Evolutionary conservation across 257 asterid genomes (phyloP), one percentile per base, ranked within the genome.

Genomic region (Solanum megistacrolobum): DNA sequence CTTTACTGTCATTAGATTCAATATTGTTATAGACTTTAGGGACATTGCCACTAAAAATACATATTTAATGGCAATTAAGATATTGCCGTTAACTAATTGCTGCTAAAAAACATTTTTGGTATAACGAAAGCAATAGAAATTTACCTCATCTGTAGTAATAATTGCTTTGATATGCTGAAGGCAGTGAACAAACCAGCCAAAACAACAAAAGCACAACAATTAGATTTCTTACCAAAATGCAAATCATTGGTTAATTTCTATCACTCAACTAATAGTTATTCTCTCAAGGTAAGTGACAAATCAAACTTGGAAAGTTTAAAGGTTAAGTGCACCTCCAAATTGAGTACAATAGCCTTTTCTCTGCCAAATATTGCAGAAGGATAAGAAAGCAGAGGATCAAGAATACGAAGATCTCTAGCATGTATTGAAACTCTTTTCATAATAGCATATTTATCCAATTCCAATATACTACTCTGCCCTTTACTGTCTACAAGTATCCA

Each of bases 141-240:
- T 88, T 85, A 96, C 99, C 99, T 94, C 96, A 58, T 94, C 94
- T 41, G 97, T 86, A 0, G 99, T 97, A 72, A 97, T 94, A 27
- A 97, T 96, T 52, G 99, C 99, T 90, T 97, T 97, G 91, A 97
- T 96, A 86, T 97, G 99, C 98, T 97, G 97, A 92, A 36, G 23
- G 12, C 60, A 31, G n/a, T 25, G 76, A 69, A 35, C 10, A 43
- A 46, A 23, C 65, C 7, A 12, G 3, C 86, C 34, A 20, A 87
- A 52, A 52, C 60, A 23, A 84, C 13, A 34, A 34, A 58, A 46
- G 48, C 8, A 43, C 23, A 35, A 72, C 39, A 74, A 41, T 4
- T 68, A 27, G 36, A 74, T 41, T 52, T 2, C 43, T 35, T 34
- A 5, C 39, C 81, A 52, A 14, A 52, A 16, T 0, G 3, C 9